Evolutionary conservation across 257 asterid genomes (phyloP), one percentile per base, ranked within the genome.

Genomic region (Solanum chaucha): DNA sequence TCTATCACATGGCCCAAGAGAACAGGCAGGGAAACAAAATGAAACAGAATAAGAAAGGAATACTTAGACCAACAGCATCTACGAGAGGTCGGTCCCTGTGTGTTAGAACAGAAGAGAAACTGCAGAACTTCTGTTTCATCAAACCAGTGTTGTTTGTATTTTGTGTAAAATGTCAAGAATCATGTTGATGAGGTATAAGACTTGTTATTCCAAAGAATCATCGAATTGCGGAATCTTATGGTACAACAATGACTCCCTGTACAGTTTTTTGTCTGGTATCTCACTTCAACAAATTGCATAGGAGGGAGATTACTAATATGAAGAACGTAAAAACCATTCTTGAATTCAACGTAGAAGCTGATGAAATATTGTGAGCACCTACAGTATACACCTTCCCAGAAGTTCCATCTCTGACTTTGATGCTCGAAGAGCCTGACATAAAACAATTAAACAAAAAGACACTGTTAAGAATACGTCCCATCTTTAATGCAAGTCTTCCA

Each of bases 361-460:
- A 90, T 71, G 98, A 92, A 78, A 96, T 81, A 87, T 91, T 84
- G 58, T 94, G 98, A 28, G 97, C 89, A 1, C 87, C 88, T 59
- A 97, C 95, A 0, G 87, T 71, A 87, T 96, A 94, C 38, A 85
- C 92, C 35, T 92, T 86, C 77, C 98, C 98, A 6, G 91, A 89
- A 81, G 17, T 86, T 41, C 92, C 97, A 24, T 96, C 99, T 87
- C 68, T 92, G 83, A 96, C 89, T 91, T 90, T 92, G 86, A 96
- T 94, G 93, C 93, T 92, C 4, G 99, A 91, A 83, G 97, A 93
- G 90, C 99, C 98, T 95, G 92, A 84, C 38, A 82, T 13, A n/a
- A n/a, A 64, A n/a, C 70, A 58, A 58, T 28, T 26, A 3, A 1
- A 34, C 46, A 74, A 17, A 14, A 70, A 32, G 38, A 86, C 55